Conservation (phyloP, 2,329 filamentous ascomycete species). For the Sarocladium strictum region DNA sequence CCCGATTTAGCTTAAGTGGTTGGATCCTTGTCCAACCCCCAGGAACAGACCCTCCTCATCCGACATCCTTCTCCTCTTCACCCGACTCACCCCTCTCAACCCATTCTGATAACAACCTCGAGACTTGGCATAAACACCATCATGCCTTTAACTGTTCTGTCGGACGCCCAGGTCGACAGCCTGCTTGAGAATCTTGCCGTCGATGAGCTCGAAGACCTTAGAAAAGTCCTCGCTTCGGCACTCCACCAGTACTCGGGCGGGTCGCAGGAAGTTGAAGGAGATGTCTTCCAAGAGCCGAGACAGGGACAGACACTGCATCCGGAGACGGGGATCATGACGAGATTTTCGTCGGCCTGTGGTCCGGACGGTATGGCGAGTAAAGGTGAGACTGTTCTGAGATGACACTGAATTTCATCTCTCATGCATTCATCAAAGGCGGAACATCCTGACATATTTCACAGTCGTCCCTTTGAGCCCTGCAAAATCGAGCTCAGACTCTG, state of each 20-base stretch:
- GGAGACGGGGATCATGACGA: conserved; percentile 49
- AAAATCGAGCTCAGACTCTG: background rate
- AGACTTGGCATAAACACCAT: too few relatives aligned
- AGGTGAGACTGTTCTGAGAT: too few relatives aligned
- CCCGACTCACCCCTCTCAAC: too few relatives aligned
- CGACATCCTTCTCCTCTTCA: too few relatives aligned
- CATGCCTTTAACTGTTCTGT: conserved; percentile 39
- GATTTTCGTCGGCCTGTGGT: conserved; percentile 70
- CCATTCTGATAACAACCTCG: too few relatives aligned
- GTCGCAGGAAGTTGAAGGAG: conserved; percentile 35
- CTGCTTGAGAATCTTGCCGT: conserved; percentile 47
- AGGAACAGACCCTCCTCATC: too few relatives aligned
- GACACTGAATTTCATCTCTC: too few relatives aligned
- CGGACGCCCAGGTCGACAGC: conserved; percentile 47
- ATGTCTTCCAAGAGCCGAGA: conserved; percentile 49
- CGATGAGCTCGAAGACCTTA: conserved; percentile 48
- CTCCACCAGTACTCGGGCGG: conserved; percentile 59
- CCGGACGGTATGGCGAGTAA: conserved; percentile 63
- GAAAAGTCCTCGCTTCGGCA: conserved; percentile 40
- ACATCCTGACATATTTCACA: background rate
- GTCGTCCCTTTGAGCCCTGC: background rate
- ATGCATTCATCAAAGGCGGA: too few relatives aligned
- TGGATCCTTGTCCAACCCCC: too few relatives aligned
- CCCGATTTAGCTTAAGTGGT: too few relatives aligned
- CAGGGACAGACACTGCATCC: conserved; percentile 42